Percentiles rank a stretch among this genome's conserved stretches.
These are phyloP conservation scores for Hypoxylon lienhwacheense DNA, from an alignment of 495 filamentous ascomycete species.

Conservation along the genomic window DNA sequence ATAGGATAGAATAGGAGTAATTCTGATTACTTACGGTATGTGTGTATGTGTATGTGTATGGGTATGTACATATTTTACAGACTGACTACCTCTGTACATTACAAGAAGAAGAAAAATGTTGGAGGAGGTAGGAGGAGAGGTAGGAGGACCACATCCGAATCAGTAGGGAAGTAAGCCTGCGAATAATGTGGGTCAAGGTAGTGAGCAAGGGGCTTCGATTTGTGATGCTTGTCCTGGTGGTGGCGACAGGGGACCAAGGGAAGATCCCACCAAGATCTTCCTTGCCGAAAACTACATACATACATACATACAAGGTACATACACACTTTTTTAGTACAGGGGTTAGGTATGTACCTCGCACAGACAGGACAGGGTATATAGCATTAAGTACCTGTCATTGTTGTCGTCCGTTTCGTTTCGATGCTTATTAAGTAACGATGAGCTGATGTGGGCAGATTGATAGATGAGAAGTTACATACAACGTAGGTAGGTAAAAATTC, in stretches of 20 bases:
- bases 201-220: constrained; percentile 41
- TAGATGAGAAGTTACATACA: too few species aligned
- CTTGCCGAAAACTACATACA: too few species aligned
- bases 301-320: too few species aligned
- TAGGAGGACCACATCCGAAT: constrained; percentile 45
- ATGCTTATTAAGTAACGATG: constrained; percentile 29
- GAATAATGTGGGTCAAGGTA: constrained; percentile 36
- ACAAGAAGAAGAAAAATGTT: constrained; percentile 23
- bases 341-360: constrained; percentile 32
- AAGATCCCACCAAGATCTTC: constrained; percentile 43
- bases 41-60: too few species aligned
- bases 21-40: too few species aligned
- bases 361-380: constrained; percentile 31
- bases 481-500: too few species aligned
- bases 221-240: constrained; percentile 38
- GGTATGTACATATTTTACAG: too few species aligned
- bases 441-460: constrained; percentile 23
- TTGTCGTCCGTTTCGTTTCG: constrained; percentile 26
- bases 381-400: constrained; percentile 29
- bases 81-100: constrained; percentile 22
- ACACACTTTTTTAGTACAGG: constrained; percentile 32
- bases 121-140: too few species aligned
- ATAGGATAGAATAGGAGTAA: too few species aligned
- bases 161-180: constrained; percentile 42
- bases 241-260: constrained; percentile 38